A percentile compares a stretch with the other conserved stretches of the same genome.
Conservation (phyloP, 495 filamentous ascomycete genomes). For the Penicillium canescens region DNA sequence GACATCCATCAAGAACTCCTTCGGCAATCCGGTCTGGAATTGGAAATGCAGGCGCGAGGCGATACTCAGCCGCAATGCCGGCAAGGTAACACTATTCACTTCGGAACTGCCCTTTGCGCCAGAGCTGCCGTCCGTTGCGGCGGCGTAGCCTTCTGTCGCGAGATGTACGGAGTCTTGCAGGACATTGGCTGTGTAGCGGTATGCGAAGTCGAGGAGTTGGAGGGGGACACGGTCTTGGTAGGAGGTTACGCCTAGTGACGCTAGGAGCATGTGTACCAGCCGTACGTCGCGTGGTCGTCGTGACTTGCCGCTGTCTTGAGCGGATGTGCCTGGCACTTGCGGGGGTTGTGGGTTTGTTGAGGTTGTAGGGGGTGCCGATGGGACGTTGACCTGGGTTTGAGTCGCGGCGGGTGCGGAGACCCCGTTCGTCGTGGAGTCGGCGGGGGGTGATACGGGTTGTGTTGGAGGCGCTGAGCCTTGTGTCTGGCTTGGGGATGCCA, state of each 20-base stretch:
- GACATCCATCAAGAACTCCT: slow-evolving; percentile 83
- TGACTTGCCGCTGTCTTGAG: slow-evolving; percentile 59
- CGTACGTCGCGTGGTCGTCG: slow-evolving; percentile 88
- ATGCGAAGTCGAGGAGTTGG: slow-evolving; percentile 94
- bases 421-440: slow-evolving; percentile 35
- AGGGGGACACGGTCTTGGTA: slow-evolving; percentile 95
- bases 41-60: slow-evolving; percentile 63
- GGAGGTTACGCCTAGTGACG: slow-evolving; percentile 78
- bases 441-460: slow-evolving; percentile 47
- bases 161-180: slow-evolving; percentile 55
- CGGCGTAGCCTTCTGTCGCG: slow-evolving; percentile 53
- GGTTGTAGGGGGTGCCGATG: slow-evolving; percentile 17
- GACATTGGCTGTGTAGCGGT: slow-evolving; percentile 67
- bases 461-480: slow-evolving; percentile 35
- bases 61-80: slow-evolving; percentile 63
- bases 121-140: slow-evolving; percentile 27
- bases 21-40: slow-evolving; percentile 66
- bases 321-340: slow-evolving; percentile 52
- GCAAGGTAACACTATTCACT: slow-evolving; percentile 50
- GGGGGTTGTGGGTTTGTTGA: slow-evolving; percentile 39
- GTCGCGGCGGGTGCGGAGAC: slow-evolving; percentile 22
- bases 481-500: slow-evolving; percentile 44
- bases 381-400: slow-evolving; percentile 13
- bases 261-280: slow-evolving; percentile 86
- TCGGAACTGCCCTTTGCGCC: slow-evolving; percentile 31